Conservation (phyloP, 768 basidiomycete genomes). For the Xerocomus potaroensis region DNA sequence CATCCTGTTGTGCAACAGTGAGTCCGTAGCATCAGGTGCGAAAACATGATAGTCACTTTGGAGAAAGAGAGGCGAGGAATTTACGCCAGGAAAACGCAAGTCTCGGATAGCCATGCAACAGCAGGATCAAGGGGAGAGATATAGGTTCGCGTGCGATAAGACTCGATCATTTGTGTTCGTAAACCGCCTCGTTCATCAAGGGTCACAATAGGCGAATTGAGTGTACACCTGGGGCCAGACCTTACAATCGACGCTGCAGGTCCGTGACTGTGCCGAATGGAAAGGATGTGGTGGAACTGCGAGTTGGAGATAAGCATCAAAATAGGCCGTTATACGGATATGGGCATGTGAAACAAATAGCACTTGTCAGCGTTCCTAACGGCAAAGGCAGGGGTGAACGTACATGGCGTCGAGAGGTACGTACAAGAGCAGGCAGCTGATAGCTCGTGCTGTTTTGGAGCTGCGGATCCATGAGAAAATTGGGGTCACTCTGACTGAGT, state of each 20-base stretch:
- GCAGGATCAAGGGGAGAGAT: conserved; percentile 45
- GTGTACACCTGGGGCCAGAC: conserved; percentile 27
- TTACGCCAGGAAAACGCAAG: conserved; percentile 65
- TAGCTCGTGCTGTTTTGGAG: neutral
- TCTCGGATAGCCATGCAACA: conserved; percentile 67
- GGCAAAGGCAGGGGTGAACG: neutral
- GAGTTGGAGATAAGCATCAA: neutral
- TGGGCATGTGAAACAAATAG: conserved; percentile 2
- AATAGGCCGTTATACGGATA: neutral
- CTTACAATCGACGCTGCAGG: conserved; percentile 1
- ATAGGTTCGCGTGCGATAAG: conserved; percentile 17
- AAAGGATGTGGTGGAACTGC: neutral
- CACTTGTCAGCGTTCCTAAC: neutral
- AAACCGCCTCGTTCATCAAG: conserved; percentile 44
- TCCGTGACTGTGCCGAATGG: conserved; percentile 12
- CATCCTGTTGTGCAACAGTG: conserved; percentile 47
- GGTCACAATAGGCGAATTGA: conserved; percentile 32
- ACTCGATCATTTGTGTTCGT: conserved; percentile 47
- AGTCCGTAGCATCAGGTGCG: conserved; percentile 58
- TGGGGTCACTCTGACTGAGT: too few relatives aligned
- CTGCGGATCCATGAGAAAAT: too few relatives aligned
- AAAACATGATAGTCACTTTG: conserved; percentile 52
- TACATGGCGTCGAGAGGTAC: conserved; percentile 1
- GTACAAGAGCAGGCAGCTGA: conserved; percentile 7
- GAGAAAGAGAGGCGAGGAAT: conserved; percentile 46